Conservation (phyloP, 805 yeast genomes). For the Wickerhamiella occidentalis region DNA sequence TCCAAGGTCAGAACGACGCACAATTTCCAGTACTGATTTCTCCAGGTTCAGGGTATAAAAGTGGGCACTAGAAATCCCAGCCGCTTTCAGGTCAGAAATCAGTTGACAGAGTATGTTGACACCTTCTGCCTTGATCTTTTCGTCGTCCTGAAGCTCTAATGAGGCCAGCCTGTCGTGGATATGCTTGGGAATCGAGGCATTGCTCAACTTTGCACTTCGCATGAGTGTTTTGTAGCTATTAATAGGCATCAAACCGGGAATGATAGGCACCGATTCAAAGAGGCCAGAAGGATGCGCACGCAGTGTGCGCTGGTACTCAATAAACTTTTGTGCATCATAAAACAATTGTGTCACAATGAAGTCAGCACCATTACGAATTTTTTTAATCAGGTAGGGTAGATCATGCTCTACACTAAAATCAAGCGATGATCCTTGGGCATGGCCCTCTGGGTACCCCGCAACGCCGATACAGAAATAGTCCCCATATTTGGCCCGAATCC, state of each 20-base stretch:
- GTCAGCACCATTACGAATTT: constrained; percentile 89
- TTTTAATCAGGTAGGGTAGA: constrained; percentile 67
- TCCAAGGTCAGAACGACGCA: constrained; percentile 45
- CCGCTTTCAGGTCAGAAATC: constrained; percentile 57
- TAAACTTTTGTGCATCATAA: constrained; percentile 70
- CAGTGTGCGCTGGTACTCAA: constrained; percentile 62
- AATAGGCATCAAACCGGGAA: constrained; percentile 98
- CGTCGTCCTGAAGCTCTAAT: constrained; percentile 78
- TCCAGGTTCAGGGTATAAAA: constrained; percentile 88
- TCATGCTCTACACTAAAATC: constrained; percentile 59
- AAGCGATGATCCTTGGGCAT: constrained; percentile 71
- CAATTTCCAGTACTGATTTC: constrained; percentile 77
- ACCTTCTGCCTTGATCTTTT: constrained; percentile 75
- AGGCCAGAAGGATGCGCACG: constrained; percentile 51
- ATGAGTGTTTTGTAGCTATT: constrained; percentile 82
- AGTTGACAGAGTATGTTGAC: constrained; percentile 65
- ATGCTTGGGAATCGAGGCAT: constrained; percentile 62
- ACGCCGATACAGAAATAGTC: constrained; percentile 89
- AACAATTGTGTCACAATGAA: constrained; percentile 85
- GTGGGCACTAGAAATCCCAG: constrained; percentile 70
- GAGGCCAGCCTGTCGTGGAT: constrained; percentile 53
- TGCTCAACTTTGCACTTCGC: constrained; percentile 90
- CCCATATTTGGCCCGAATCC: constrained; percentile 68
- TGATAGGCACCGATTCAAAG: constrained; percentile 61
- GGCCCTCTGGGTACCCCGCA: constrained; percentile 97